Conservation (phyloP, 306 rosid species). For the Vicia villosa region DNA sequence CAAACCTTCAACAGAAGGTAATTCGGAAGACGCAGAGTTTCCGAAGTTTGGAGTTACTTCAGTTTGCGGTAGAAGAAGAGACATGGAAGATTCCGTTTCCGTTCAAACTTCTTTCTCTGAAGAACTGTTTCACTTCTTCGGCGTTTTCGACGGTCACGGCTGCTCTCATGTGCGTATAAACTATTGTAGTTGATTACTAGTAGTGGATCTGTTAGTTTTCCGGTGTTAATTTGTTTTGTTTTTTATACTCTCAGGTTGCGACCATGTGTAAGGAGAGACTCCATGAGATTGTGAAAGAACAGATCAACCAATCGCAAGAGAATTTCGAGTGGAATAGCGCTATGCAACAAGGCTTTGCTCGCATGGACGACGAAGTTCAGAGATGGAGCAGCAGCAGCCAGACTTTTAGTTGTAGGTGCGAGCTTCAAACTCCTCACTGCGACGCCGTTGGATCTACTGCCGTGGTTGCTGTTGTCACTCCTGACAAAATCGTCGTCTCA, state of each 20-base stretch:
- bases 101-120: constrained; percentile 45
- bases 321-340: constrained; percentile 12
- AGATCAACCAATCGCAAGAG: constrained; percentile 4
- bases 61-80: constrained; percentile 87
- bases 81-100: constrained; percentile 89
- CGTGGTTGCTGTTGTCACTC: constrained; percentile 54
- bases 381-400: constrained; percentile 30
- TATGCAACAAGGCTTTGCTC: constrained; percentile 42
- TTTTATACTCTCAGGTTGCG: constrained; percentile 31
- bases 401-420: constrained; percentile 42
- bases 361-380: constrained; percentile 51
- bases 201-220: neutral
- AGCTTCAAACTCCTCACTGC: constrained; percentile 70
- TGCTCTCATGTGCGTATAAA: constrained; percentile 66
- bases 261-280: constrained; percentile 46
- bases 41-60: constrained; percentile 71
- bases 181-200: neutral
- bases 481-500: constrained; percentile 67
- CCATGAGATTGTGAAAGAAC: constrained; percentile 41
- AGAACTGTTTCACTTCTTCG: constrained; percentile 55
- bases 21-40: neutral
- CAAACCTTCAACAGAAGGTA: neutral
- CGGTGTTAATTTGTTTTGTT: neutral
- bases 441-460: constrained; percentile 97
- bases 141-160: constrained; percentile 96